Conservation (phyloP, 2,329 filamentous ascomycete species). For the Graphilbum ipis-grandicollis region DNA sequence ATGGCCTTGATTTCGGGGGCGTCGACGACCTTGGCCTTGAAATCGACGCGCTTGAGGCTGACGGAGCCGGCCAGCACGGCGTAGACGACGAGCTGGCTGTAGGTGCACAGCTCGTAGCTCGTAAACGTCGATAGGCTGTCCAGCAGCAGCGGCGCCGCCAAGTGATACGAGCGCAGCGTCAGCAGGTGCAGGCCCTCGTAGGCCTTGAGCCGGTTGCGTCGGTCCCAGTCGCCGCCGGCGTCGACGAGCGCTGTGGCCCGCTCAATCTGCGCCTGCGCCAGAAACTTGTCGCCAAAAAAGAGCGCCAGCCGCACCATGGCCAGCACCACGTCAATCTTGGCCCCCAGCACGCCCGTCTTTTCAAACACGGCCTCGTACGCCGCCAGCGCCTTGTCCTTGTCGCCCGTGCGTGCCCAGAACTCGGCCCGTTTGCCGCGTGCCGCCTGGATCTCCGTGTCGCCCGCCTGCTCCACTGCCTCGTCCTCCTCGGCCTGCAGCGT, state of each 20-base stretch:
- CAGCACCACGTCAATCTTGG: slow-evolving; percentile 92
- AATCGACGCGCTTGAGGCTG: slow-evolving; percentile 89
- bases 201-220: slow-evolving; percentile 93
- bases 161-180: slow-evolving; percentile 77
- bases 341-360: slow-evolving; percentile 91
- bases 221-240: slow-evolving; percentile 94
- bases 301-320: slow-evolving; percentile 91
- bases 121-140: slow-evolving; percentile 97
- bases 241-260: slow-evolving; percentile 82
- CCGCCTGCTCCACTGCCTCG: slow-evolving; percentile 87
- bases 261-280: slow-evolving; percentile 88
- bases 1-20: slow-evolving; percentile 97
- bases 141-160: slow-evolving; percentile 80
- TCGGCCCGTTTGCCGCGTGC: slow-evolving; percentile 90
- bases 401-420: slow-evolving; percentile 87
- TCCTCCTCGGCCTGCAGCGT: slow-evolving; percentile 73
- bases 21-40: slow-evolving; percentile 98
- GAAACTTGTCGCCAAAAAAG: slow-evolving; percentile 85
- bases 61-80: slow-evolving; percentile 88
- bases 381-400: slow-evolving; percentile 93
- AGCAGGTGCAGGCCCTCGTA: slow-evolving; percentile 92
- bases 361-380: slow-evolving; percentile 88
- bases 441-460: slow-evolving; percentile 86
- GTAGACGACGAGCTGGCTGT: slow-evolving; percentile 88
- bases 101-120: slow-evolving; percentile 94